Percentiles rank a stretch among this genome's conserved stretches.
Conservation (phyloP, 2,329 filamentous ascomycete genomes). For the Neurospora sp. region DNA sequence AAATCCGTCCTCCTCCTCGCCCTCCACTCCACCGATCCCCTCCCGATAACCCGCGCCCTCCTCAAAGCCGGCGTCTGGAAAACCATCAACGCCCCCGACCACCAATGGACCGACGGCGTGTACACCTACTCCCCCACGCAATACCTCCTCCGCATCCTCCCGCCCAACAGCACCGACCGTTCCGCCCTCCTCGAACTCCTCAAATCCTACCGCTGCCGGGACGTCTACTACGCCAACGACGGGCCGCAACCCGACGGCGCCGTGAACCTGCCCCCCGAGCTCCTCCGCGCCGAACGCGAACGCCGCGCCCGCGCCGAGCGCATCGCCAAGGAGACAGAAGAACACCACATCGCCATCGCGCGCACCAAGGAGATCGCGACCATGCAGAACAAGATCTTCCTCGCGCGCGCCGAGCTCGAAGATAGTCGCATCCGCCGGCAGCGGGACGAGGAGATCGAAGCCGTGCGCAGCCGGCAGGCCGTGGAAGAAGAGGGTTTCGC, state of each 20-base stretch:
- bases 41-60: slow-evolving; percentile 45
- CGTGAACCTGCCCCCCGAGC: slow-evolving; percentile 39
- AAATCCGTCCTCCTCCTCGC: slow-evolving; percentile 52
- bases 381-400: slow-evolving; percentile 40
- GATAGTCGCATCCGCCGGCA: slow-evolving; percentile 37
- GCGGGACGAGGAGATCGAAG: slow-evolving; percentile 34
- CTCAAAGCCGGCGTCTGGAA: slow-evolving; percentile 57
- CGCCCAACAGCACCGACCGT: slow-evolving; percentile 26
- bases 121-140: slow-evolving; percentile 55
- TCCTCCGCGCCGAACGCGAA: slow-evolving; percentile 39
- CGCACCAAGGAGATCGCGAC: slow-evolving; percentile 41
- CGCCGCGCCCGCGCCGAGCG: slow-evolving; percentile 37
- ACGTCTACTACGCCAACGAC: slow-evolving; percentile 44
- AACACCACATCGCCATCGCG: slow-evolving; percentile 37
- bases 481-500: slow-evolving; percentile 36
- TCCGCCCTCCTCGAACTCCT: slow-evolving; percentile 37
- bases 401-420: slow-evolving; percentile 39
- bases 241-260: slow-evolving; percentile 45
- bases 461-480: slow-evolving; percentile 33
- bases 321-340: slow-evolving; percentile 35
- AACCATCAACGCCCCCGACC: slow-evolving; percentile 49
- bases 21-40: slow-evolving; percentile 44
- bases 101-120: slow-evolving; percentile 40
- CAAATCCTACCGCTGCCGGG: slow-evolving; percentile 39
- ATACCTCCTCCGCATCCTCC: slow-evolving; percentile 42